Evolutionary conservation across 2,329 filamentous ascomycete genomes (phyloP).

Genomic region (Aspergillus terreus): DNA sequence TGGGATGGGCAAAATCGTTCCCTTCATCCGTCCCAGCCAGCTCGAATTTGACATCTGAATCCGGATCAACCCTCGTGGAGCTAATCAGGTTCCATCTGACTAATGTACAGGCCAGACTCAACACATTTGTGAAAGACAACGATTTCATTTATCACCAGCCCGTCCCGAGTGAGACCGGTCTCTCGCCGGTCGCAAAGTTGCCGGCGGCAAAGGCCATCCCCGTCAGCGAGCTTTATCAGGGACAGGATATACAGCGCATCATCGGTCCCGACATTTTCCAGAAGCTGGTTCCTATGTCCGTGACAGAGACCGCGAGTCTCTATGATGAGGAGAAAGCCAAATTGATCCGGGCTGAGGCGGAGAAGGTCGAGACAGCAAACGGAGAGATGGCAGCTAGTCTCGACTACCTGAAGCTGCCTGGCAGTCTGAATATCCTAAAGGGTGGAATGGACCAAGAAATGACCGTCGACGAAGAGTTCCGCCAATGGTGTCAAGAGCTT

Average conservation of each 20-base stretch:
- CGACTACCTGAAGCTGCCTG: conserved; percentile 87
- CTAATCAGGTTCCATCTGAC: conserved; percentile 78
- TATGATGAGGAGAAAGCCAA: conserved; percentile 99
- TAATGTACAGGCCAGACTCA: conserved; percentile 75
- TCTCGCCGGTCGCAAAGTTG: conserved; percentile 80
- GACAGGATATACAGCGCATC: conserved; percentile 94
- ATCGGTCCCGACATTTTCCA: conserved; percentile 96
- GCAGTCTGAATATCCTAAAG: conserved; percentile 85
- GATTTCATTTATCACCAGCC: conserved; percentile 97
- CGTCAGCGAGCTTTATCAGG: conserved; percentile 92
- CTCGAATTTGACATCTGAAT: conserved; percentile 80
- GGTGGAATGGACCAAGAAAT: conserved; percentile 89
- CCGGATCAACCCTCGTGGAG: conserved; percentile 69
- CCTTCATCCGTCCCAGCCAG: conserved; percentile 73
- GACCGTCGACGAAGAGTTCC: conserved; percentile 83
- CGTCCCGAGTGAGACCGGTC: conserved; percentile 77
- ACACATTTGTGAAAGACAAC: conserved; percentile 80
- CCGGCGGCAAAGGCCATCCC: conserved; percentile 96
- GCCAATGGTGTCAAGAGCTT: conserved; percentile 90
- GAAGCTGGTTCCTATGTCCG: conserved; percentile 91
- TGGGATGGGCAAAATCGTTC: conserved; percentile 71
- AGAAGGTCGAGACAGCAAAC: conserved; percentile 87
- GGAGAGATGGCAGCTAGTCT: conserved; percentile 93
- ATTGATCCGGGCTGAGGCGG: conserved; percentile 85
- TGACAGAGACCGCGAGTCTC: conserved; percentile 92